phyloP scores from a whole-genome alignment of 805 yeast genomes.

The Pichia gijzeniarum region DNA sequence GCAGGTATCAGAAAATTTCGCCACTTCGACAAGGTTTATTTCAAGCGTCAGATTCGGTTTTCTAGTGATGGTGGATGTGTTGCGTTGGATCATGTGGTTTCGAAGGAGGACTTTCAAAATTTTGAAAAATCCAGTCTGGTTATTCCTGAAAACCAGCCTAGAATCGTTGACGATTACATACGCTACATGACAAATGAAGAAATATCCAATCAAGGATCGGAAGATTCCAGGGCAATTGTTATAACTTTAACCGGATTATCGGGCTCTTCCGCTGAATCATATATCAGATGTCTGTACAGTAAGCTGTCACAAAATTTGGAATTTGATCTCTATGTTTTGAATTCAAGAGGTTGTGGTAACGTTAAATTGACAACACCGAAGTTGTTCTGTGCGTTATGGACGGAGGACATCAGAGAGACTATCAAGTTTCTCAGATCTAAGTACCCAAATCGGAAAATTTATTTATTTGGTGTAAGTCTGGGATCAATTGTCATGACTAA shows the following conservation, averaged over 20 bases:
- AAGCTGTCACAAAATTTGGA: constrained; percentile 28
- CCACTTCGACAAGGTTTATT: constrained; percentile 50
- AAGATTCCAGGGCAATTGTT: constrained; percentile 48
- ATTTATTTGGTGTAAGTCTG: constrained; percentile 71
- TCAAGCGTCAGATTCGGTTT: constrained; percentile 61
- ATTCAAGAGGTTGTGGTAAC: constrained; percentile 72
- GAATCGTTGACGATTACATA: constrained; percentile 42
- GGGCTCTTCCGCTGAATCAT: constrained; percentile 81
- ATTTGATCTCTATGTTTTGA: constrained; percentile 65
- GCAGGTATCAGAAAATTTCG: constrained; percentile 51
- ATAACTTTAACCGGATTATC: constrained; percentile 70
- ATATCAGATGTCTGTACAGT: constrained; percentile 54
- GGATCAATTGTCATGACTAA: constrained; percentile 71
- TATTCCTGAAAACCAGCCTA: constrained; percentile 33
- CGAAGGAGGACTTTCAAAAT: constrained; percentile 25
- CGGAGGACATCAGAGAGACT: constrained; percentile 58
- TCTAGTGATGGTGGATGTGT: constrained; percentile 65
- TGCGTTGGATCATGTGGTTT: constrained; percentile 67
- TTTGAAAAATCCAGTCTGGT: constrained; percentile 21
- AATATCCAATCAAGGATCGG: constrained; percentile 25
- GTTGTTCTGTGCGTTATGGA: constrained; percentile 65
- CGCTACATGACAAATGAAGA: constrained; percentile 47
- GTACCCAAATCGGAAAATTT: constrained; percentile 60
- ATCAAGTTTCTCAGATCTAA: constrained; percentile 41
- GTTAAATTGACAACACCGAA: constrained; percentile 62